A percentile compares a stretch with the other conserved stretches of the same genome.
These are phyloP conservation scores for Puya raimondii DNA, from an alignment of 176 grass and related monocot species.

Conservation along the genomic window DNA sequence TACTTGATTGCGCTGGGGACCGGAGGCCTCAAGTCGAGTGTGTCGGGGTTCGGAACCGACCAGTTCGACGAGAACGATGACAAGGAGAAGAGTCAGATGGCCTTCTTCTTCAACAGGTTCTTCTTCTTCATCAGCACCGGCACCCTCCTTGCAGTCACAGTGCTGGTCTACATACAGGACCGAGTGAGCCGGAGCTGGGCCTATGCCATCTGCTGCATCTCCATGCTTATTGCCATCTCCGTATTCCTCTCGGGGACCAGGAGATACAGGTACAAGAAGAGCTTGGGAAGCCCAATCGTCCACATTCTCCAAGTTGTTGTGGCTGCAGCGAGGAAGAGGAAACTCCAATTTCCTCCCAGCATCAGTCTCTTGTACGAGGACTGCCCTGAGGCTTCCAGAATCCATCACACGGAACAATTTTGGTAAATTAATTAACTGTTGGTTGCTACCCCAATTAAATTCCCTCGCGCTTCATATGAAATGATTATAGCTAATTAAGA, in stretches of 20 bases:
- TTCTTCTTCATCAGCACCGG: constrained; percentile 73
- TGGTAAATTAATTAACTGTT: constrained; percentile 11
- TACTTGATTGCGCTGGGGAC: constrained; percentile 73
- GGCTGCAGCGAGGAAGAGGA: constrained; percentile 44
- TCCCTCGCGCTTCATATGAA: background rate
- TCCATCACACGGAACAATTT: constrained; percentile 52
- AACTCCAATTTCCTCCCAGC: constrained; percentile 9
- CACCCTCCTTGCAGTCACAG: constrained; percentile 60
- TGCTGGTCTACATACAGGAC: constrained; percentile 81
- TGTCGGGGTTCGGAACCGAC: constrained; percentile 77
- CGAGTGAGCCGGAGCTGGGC: constrained; percentile 77
- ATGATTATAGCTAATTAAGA: background rate
- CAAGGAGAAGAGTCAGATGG: constrained; percentile 51
- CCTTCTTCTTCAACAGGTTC: constrained; percentile 76
- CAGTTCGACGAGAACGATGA: constrained; percentile 77
- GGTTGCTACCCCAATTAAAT: background rate
- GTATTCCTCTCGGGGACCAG: constrained; percentile 55
- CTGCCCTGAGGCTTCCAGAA: constrained; percentile 23
- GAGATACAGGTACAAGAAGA: constrained; percentile 63
- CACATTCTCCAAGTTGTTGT: constrained; percentile 74
- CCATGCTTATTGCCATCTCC: constrained; percentile 46
- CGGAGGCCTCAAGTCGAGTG: constrained; percentile 75
- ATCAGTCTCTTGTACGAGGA: constrained; percentile 40
- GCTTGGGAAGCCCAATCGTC: constrained; percentile 60
- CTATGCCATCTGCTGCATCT: constrained; percentile 59